phyloP scores from a whole-genome alignment of 306 rosid genomes.

The Sicyos edulis region DNA sequence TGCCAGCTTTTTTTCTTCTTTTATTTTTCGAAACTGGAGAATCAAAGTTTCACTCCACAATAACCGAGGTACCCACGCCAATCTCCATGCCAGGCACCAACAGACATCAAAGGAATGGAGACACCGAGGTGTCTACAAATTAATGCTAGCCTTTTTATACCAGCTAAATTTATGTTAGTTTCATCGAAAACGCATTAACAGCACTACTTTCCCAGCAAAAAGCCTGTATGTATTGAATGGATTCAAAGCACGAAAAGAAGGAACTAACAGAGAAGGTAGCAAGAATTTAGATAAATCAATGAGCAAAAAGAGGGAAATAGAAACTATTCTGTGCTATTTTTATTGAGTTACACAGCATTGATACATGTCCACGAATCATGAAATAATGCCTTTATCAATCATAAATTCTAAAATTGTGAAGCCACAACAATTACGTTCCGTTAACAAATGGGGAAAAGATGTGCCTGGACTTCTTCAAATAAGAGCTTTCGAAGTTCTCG shows the following conservation, averaged over 20 bases:
- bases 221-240: not conserved
- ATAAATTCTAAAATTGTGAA: constrained; percentile 57
- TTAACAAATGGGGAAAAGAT: constrained; percentile 32
- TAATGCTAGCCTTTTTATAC: not conserved
- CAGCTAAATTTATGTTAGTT: not conserved
- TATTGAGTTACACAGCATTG: constrained; percentile 55
- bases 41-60: too few species aligned
- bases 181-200: not conserved
- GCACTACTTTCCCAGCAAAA: not conserved
- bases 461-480: constrained; percentile 45
- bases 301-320: constrained; percentile 27
- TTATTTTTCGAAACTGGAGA: too few species aligned
- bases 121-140: too few species aligned
- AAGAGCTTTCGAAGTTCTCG: constrained; percentile 40
- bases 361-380: constrained; percentile 74
- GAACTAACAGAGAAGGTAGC: constrained; percentile 26
- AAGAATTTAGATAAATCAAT: constrained; percentile 32
- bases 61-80: too few species aligned
- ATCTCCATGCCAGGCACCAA: too few species aligned
- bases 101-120: too few species aligned
- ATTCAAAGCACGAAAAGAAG: constrained; percentile 25
- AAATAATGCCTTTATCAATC: constrained; percentile 40
- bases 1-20: not conserved
- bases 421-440: constrained; percentile 67
- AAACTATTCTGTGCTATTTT: constrained; percentile 57